Evolutionary conservation across 768 basidiomycete genomes (phyloP), one percentile per base, ranked within the genome.

Genomic region (Naganishia vaughanmartiniae): DNA sequence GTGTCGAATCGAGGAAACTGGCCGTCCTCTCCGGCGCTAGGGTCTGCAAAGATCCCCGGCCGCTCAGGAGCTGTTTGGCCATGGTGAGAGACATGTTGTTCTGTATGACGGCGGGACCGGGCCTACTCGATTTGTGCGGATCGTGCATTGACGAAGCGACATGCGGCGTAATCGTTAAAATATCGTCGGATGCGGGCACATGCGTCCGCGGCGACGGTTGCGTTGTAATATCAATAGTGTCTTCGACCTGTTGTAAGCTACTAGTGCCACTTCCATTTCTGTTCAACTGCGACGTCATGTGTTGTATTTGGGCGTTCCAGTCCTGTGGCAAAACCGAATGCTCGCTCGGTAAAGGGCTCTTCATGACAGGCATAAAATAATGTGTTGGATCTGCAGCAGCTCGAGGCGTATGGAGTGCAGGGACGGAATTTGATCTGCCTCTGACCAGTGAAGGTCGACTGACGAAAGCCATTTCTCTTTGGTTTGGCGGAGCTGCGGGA

Each of bases 1-100:
- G 65, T 4, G 65, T 53, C 11, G 46, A 46, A 54, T 60, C 21
- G 67, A 54, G 77, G 55, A 77, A 81, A 11, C 76, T 77, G 15
- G 78, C 76, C 12, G 73, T 58, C 2, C 80, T 74, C 74, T 81
- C 77, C 0, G 80, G 80, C 19, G 75, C 80, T 14, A 81, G 69
- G 10, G 80, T 81, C 68, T 81, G 78, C 4, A 63, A 26, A 42
- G 65, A 67, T 36, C 65, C 65, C 5, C 70, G 60, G 26, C 28
- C 28, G 3, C 42, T 14, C 15, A 63, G 17, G 7, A 63, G 19
- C 39, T 63, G 60, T 30, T 63, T 42, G n/a, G 60, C 60, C 36
- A 63, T 63, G 24, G 36, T 19, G 24, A n/a, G 36, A 12, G 60
- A 28, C 21, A 26, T 45, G 4, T 34, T 14, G 30, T 21, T 26